Conservation (phyloP, 2,329 filamentous ascomycete species). For the Magnaporthiopsis poae region DNA sequence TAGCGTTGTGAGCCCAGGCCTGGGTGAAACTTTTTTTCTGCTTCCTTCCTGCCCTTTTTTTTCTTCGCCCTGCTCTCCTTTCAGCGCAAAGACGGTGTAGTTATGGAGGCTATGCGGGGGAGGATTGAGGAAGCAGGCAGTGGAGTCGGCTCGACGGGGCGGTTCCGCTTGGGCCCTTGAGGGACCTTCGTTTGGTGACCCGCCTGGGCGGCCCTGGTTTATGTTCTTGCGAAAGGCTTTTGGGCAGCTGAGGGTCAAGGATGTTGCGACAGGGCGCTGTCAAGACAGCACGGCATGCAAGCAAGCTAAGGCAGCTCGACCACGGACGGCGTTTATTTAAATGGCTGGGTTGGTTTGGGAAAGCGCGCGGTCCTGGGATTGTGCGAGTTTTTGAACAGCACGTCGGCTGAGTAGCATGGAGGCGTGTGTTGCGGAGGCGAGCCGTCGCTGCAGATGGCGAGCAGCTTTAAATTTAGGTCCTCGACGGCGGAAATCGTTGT, state of each 20-base stretch:
- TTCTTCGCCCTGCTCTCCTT: not conserved
- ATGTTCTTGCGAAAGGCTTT: not conserved
- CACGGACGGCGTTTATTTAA: too few species aligned
- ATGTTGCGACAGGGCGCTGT: not conserved
- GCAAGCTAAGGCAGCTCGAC: not conserved
- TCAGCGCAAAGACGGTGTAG: conserved; percentile 1
- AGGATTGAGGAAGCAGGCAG: not conserved
- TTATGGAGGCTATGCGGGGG: not conserved
- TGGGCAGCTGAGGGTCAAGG: not conserved
- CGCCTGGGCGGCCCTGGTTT: not conserved
- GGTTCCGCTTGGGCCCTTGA: not conserved
- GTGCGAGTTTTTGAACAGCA: not conserved
- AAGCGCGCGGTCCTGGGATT: not conserved
- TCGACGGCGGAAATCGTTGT: not conserved
- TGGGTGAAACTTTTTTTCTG: not conserved
- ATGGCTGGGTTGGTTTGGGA: not conserved
- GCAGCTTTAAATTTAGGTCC: not conserved
- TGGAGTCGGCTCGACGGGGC: not conserved
- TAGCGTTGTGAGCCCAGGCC: not conserved
- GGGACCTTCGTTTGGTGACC: not conserved
- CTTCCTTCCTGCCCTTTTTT: not conserved
- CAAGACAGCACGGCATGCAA: not conserved
- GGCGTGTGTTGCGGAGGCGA: too few species aligned
- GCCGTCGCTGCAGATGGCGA: too few species aligned
- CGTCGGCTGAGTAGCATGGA: too few species aligned